Evolutionary conservation across 2,329 filamentous ascomycete species (phyloP), one percentile per base, ranked within the genome.

Genomic region (Diplodia mutila): DNA sequence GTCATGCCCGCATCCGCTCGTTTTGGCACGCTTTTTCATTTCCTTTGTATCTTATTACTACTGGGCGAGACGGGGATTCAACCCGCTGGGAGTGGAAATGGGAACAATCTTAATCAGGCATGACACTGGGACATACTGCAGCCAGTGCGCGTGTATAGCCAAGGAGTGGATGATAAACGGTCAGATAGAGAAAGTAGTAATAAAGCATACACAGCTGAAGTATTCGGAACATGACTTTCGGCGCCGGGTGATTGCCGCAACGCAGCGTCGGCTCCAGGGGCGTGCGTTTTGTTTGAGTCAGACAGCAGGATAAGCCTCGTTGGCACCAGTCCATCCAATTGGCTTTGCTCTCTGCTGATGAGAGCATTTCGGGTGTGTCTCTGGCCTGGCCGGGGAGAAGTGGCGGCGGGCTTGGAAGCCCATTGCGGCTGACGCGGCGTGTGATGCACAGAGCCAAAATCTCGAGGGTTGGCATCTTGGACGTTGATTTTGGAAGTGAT

Each of bases 1-100:
- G 29, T 51, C 37, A 63, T 27, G 46, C 42, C 46, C 59, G 59
- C 34, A 63, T 37, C 27, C 59, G 59, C 59, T 63, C 59, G 16
- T 48, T 63, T 34, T 61, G 57, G 34, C 16, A 34, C 39, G 29
- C 11, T 34, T 51, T 51, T 25, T 63, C 27, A 29, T 63, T 63
- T 63, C 49, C 8, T 51, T 63, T 63, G 59, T 63, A 51, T 29
- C 29, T 21, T 37, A 46, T 11, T 48, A 51, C n/a, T 63, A 63
- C 32, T 29, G 59, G 23, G 46, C 59, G 27, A 32, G 29, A 39
- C 4, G 46, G 46, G 25, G 32, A 39, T 34, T 63, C 37, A 34
- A 25, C 39, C 42, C 49, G 46, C 27, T 32, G 59, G 59, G 32
- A 51, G 34, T 63, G 34, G 59, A 29, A 63, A 52, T 63, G 59